These are phyloP conservation scores for Colletotrichum caudatum DNA, from an alignment of 2,329 filamentous ascomycete genomes.

Conservation along the genomic window DNA sequence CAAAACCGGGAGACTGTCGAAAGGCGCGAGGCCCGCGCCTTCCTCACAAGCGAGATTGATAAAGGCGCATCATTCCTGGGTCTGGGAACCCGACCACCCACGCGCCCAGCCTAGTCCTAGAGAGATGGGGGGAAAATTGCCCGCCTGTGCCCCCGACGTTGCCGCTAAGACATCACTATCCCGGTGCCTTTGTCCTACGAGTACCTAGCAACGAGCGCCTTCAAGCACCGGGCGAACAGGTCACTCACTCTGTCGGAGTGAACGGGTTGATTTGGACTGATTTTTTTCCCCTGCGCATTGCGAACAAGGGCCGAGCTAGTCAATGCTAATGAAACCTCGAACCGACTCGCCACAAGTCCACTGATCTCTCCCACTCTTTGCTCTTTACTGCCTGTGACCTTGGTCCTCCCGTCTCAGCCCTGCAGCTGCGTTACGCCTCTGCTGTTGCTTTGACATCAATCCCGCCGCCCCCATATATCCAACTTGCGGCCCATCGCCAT, in stretches of 20 bases:
- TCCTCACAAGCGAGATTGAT: slow-evolving; percentile 42
- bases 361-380: slow-evolving; percentile 12
- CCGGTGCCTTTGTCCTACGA: slow-evolving; percentile 16
- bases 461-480: slow-evolving; percentile 24
- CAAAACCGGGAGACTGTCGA: slow-evolving; percentile 42
- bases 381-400: slow-evolving; percentile 1
- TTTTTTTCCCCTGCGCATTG: slow-evolving; percentile 23
- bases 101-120: slow-evolving; percentile 1
- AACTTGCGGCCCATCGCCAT: slow-evolving; percentile 21
- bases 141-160: slow-evolving; percentile 27
- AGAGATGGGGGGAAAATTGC: slow-evolving; percentile 27
- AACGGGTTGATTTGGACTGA: slow-evolving; percentile 1
- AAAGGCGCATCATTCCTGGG: slow-evolving; percentile 41
- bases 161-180: slow-evolving; percentile 34
- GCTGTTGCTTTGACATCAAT: slow-evolving; percentile 29
- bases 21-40: slow-evolving; percentile 41
- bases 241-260: slow-evolving; percentile 5
- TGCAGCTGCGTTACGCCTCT: slow-evolving; percentile 24
- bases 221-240: background rate
- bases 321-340: slow-evolving; percentile 39
- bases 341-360: slow-evolving; percentile 37
- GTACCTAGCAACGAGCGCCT: slow-evolving; percentile 6
- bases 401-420: slow-evolving; percentile 33
- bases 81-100: slow-evolving; percentile 8
- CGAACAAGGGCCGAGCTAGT: slow-evolving; percentile 39